Evolutionary conservation across 2,329 filamentous ascomycete genomes (phyloP), one percentile per base, ranked within the genome.

Genomic region (Sporothrix phasma): DNA sequence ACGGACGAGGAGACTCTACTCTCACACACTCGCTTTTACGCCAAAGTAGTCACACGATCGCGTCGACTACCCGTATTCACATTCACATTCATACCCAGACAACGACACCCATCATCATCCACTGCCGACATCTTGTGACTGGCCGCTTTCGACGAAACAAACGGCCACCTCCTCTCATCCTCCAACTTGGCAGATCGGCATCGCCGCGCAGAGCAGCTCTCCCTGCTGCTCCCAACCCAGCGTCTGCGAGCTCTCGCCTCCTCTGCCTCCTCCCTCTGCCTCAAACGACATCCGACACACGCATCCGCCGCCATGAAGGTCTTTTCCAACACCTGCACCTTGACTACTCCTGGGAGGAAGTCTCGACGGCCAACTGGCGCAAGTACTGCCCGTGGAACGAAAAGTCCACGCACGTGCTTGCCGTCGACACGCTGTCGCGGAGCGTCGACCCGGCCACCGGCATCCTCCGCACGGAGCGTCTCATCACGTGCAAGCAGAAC

Each of bases 331-430:
- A 81, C 82, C 45, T 90, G 91, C 77, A 92, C 91, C 67, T 99
- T 95, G 84, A 96, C 79, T 99, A 99, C 82, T 96, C 93, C 53
- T 99, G 94, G 94, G 91, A 96, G 73, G 93, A 97, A 76, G 94
- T 99, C 41, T 96, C 92, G 29, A 92, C 91, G 15, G 92, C 90
- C 74, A 99, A 99, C 83, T 99, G 94, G 94, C 88, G 87, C 71
- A 99, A 99, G 77, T 99, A 99, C 79, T 95, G 91, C 72, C 93
- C 93, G 22, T 97, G 94, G 93, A 99, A 99, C 80, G 89, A 97
- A 76, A 94, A 96, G 79, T 92, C 90, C n/a, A 90, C 92, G 46
- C 94, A 99, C 76, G 94, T 99, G 69, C 86, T 95, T 69, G 92
- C 91, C 69, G 94, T 97, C 72, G 94, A 99, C 79, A 97, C 93